Conservation (phyloP, 2,329 filamentous ascomycete species). For the Diaporthe amygdali region DNA sequence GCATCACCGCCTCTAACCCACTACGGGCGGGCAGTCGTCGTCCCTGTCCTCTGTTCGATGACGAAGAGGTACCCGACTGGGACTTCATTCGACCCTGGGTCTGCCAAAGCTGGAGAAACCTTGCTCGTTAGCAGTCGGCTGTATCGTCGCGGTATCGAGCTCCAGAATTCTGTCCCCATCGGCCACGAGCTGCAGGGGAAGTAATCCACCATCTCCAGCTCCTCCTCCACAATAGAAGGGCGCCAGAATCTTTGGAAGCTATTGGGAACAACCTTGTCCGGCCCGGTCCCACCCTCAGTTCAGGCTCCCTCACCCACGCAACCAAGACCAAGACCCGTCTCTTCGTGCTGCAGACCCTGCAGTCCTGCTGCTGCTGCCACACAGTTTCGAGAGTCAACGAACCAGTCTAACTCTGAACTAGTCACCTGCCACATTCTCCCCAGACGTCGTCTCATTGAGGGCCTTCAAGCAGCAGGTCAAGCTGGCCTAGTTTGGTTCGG, state of each 20-base stretch:
- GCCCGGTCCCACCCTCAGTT: neutral
- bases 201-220: conserved; percentile 10
- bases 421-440: neutral
- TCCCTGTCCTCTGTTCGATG: neutral
- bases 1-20: conserved; percentile 9
- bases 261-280: conserved; percentile 20
- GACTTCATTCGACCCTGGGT: neutral
- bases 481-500: neutral
- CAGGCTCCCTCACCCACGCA: neutral
- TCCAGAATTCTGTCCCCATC: conserved; percentile 15
- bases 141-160: neutral
- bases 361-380: neutral
- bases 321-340: neutral
- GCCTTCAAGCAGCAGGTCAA: neutral
- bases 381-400: neutral
- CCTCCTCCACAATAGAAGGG: conserved; percentile 15
- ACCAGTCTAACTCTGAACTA: neutral
- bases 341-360: neutral
- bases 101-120: conserved; percentile 18
- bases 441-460: neutral
- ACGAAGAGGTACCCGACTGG: neutral
- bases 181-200: conserved; percentile 16
- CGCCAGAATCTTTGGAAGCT: conserved; percentile 25
- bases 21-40: neutral
- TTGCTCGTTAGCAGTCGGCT: neutral